Evolutionary conservation across 306 rosid genomes (phyloP).

Genomic region (Morella rubra): DNA sequence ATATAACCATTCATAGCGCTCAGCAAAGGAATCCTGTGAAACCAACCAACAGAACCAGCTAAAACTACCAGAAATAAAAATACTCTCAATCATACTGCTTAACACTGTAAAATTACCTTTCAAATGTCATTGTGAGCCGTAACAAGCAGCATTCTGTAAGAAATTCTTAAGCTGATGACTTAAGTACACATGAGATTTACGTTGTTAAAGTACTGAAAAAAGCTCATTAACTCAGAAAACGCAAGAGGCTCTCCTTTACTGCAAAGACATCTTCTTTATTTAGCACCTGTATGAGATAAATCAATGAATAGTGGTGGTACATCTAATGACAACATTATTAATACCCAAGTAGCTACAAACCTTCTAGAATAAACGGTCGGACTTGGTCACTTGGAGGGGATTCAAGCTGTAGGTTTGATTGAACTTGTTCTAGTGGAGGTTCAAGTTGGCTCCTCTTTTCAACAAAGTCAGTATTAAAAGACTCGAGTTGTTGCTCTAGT

Average conservation of each 20-base stretch:
- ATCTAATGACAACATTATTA: constrained; percentile 60
- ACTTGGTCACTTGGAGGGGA: constrained; percentile 51
- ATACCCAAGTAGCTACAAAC: constrained; percentile 76
- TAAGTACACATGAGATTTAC: constrained; percentile 31
- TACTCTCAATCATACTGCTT: constrained; percentile 6
- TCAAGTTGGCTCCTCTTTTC: constrained; percentile 42
- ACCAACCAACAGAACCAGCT: no score
- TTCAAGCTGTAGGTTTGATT: constrained; percentile 40
- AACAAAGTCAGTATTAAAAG: constrained; percentile 32
- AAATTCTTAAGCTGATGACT: constrained; percentile 24
- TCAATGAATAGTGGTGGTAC: constrained; percentile 54
- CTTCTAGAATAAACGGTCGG: constrained; percentile 81
- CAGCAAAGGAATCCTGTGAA: no score
- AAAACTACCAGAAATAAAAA: no score
- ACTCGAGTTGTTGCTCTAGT: constrained; percentile 38
- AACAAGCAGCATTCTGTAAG: constrained; percentile 20
- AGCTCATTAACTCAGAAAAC: constrained; percentile 45
- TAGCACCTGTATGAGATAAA: constrained; percentile 81
- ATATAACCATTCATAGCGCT: no score
- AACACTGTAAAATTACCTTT: not conserved
- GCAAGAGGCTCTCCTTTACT: constrained; percentile 45
- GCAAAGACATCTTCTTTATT: constrained; percentile 63
- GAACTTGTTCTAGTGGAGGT: constrained; percentile 41
- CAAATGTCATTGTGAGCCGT: constrained; percentile 12
- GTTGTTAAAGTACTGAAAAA: constrained; percentile 31